phyloP scores from a whole-genome alignment of 148 eudicot species.

The Cornus florida region DNA sequence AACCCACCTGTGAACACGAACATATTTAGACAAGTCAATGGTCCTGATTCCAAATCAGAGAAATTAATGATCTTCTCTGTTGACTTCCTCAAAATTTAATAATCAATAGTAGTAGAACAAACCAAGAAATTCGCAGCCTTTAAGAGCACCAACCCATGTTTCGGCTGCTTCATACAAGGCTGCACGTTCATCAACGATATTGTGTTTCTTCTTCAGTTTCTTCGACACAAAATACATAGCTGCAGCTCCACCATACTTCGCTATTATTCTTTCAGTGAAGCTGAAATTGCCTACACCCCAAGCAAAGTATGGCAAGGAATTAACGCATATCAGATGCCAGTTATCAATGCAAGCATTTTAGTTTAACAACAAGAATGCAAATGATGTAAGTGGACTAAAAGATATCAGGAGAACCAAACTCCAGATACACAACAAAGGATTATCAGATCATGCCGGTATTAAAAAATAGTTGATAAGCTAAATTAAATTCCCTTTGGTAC shows the following conservation, averaged over 20 bases:
- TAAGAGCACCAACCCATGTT: conserved; percentile 94
- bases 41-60: neutral
- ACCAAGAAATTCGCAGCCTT: conserved; percentile 84
- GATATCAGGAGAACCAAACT: too few species aligned
- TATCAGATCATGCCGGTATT: too few species aligned
- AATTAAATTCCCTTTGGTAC: too few species aligned
- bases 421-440: too few species aligned
- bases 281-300: conserved; percentile 76
- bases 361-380: neutral
- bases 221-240: conserved; percentile 96
- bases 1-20: conserved; percentile 55
- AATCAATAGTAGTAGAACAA: conserved; percentile 11
- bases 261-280: conserved; percentile 68
- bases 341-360: neutral
- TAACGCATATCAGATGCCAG: neutral
- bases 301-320: neutral
- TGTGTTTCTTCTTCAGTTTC: conserved; percentile 80
- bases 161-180: conserved; percentile 91
- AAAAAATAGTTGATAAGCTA: too few species aligned
- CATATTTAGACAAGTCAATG: neutral
- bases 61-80: neutral
- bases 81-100: neutral
- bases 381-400: too few species aligned
- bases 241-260: conserved; percentile 88
- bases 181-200: conserved; percentile 83